A percentile compares a stretch with the other conserved stretches of the same genome.
phyloP scores from a whole-genome alignment of 192 early-diverging fungal genomes.

The Gonapodya prolifera region DNA sequence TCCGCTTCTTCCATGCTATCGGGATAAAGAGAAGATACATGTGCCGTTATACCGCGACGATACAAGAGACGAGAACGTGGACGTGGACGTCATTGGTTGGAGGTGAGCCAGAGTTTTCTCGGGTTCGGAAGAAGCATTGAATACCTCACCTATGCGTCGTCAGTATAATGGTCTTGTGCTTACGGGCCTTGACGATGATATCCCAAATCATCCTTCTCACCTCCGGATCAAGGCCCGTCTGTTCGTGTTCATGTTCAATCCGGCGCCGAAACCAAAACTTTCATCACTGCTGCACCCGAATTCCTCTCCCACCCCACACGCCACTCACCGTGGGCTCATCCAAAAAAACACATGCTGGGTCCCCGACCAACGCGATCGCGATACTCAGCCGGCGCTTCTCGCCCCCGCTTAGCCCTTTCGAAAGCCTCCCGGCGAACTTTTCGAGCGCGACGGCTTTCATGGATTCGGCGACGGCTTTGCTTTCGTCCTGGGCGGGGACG shows the following conservation, averaged over 20 bases:
- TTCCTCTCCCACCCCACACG: conserved; percentile 1
- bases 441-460: conserved; percentile 38
- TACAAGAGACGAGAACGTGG: no score
- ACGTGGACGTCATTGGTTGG: no score
- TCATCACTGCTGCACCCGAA: no score
- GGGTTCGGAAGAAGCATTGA: no score
- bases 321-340: conserved; percentile 56
- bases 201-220: conserved; percentile 62
- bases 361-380: conserved; percentile 59
- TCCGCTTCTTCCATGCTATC: conserved; percentile 64
- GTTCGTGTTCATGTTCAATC: background rate
- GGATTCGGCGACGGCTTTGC: conserved; percentile 23
- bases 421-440: conserved; percentile 35
- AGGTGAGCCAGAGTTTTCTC: no score
- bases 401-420: conserved; percentile 56
- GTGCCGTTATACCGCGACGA: no score
- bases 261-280: background rate
- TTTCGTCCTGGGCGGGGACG: conserved; percentile 27
- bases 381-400: conserved; percentile 64
- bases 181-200: conserved; percentile 42
- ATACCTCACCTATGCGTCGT: conserved; percentile 59
- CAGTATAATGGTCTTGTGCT: conserved; percentile 47
- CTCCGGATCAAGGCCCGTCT: conserved; percentile 61
- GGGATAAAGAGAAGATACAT: no score
- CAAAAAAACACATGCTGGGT: conserved; percentile 55